Evolutionary conservation across 108 stramenopile genomes (phyloP), one percentile per base, ranked within the genome.

Genomic region (Fistulifera solaris): DNA sequence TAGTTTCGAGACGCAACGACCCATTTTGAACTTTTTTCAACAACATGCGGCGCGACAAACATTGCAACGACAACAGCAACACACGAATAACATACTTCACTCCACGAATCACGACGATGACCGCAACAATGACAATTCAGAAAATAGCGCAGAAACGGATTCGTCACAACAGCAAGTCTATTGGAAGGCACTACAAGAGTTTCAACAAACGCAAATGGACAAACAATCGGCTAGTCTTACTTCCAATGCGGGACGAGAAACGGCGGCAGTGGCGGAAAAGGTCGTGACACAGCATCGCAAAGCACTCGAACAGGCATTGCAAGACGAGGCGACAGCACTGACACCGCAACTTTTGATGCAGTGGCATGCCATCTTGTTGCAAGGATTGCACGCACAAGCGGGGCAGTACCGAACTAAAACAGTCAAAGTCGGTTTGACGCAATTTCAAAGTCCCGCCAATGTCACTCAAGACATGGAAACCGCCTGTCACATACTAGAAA

Each of bases 211-310:
- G 7, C 74, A 75, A 61, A 35, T 71, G 64, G 68, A 70, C 44
- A 65, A 69, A 38, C 74, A 75, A 67, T 66, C 56, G 50, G 70
- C 70, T 13, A 44, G 45, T 0, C 45, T 75, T 27, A 54, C 58
- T 0, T 67, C 61, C 27, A 75, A 75, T 62, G 47, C 70, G 1
- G 61, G 58, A 12, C 41, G 61, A 38, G 60, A 63, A 47, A 39
- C 54, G 27, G 58, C 61, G 0, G 56, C 48, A n/a, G 17, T 53
- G n/a, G 59, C 68, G 0, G 45, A 19, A n/a, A 19, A 51, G 12
- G 47, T 70, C 21, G 61, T 48, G 2, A 12, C 22, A 15, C 53
- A 61, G 26, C 60, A 71, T 44, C 54, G 31, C 6, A 18, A 40
- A 1, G 65, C 61, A 19, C 44, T 75, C 17, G 48, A 60, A 27